These are phyloP conservation scores for Phaseolus lunatus DNA, from an alignment of 306 rosid species.

Conservation along the genomic window DNA sequence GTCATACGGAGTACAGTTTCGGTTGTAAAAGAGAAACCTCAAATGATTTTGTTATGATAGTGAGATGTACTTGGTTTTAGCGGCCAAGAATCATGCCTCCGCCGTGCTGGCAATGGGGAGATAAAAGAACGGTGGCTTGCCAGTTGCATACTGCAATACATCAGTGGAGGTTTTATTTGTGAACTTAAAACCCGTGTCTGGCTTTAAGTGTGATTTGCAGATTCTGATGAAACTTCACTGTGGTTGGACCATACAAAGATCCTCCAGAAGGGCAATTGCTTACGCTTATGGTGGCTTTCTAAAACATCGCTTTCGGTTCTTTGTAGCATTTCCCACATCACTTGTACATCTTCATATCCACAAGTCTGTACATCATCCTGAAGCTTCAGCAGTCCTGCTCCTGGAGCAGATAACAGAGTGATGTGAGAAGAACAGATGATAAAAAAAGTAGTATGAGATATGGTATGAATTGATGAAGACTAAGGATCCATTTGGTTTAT, in stretches of 20 bases:
- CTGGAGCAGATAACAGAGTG: conserved; percentile 46
- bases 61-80: conserved; percentile 22
- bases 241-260: conserved; percentile 65
- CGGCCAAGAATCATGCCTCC: conserved; percentile 40
- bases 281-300: conserved; percentile 54
- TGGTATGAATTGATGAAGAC: background rate
- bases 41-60: conserved; percentile 14
- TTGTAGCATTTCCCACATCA: conserved; percentile 86
- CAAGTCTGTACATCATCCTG: conserved; percentile 81
- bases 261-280: conserved; percentile 68
- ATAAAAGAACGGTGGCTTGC: conserved; percentile 43
- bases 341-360: conserved; percentile 82
- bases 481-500: background rate
- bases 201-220: conserved; percentile 52
- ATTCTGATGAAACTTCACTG: conserved; percentile 43
- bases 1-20: conserved; percentile 5
- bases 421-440: background rate
- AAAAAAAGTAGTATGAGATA: background rate
- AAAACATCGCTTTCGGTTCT: conserved; percentile 34
- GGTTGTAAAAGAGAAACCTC: conserved; percentile 33
- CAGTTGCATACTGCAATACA: conserved; percentile 31
- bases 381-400: conserved; percentile 75
- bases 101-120: conserved; percentile 37
- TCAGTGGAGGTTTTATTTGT: conserved; percentile 39
- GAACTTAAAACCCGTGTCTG: conserved; percentile 28